Percentiles rank a stretch among this genome's conserved stretches.
Conservation (phyloP, 2,329 filamentous ascomycete genomes). For the Cladophialophora exuberans region DNA sequence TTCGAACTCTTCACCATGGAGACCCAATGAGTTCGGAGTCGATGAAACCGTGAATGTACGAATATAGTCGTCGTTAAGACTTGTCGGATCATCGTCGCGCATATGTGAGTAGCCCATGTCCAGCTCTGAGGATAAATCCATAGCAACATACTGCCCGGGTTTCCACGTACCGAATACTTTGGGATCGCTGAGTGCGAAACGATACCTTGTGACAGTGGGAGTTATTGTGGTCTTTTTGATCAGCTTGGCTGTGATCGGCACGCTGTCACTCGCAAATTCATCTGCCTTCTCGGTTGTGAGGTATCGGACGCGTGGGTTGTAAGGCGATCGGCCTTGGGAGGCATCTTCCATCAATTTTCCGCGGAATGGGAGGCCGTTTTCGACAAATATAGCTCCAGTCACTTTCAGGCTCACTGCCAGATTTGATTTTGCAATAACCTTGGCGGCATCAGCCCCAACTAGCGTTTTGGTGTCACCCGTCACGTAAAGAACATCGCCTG, state of each 20-base stretch:
- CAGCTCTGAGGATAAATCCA: constrained; percentile 72
- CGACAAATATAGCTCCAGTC: constrained; percentile 64
- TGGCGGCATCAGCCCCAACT: constrained; percentile 63
- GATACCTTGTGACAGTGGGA: constrained; percentile 69
- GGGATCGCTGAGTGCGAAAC: constrained; percentile 53
- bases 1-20: constrained; percentile 60
- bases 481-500: constrained; percentile 72
- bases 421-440: constrained; percentile 69
- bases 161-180: constrained; percentile 54
- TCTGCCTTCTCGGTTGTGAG: constrained; percentile 60
- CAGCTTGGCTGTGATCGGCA: constrained; percentile 56
- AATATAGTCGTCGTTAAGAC: constrained; percentile 81
- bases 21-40: constrained; percentile 45
- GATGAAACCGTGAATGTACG: constrained; percentile 82
- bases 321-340: constrained; percentile 60
- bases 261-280: constrained; percentile 17
- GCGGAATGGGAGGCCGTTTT: constrained; percentile 68
- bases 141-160: constrained; percentile 75
- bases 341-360: constrained; percentile 57
- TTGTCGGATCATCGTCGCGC: constrained; percentile 76
- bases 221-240: constrained; percentile 63
- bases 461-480: constrained; percentile 72
- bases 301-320: constrained; percentile 74
- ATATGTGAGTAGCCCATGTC: constrained; percentile 80
- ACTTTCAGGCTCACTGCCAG: constrained; percentile 72